A percentile compares a stretch with the other conserved stretches of the same genome.
Evolutionary conservation across 1,284 basidiomycete genomes (phyloP).

Genomic region (Sporisorium scitamineum): DNA sequence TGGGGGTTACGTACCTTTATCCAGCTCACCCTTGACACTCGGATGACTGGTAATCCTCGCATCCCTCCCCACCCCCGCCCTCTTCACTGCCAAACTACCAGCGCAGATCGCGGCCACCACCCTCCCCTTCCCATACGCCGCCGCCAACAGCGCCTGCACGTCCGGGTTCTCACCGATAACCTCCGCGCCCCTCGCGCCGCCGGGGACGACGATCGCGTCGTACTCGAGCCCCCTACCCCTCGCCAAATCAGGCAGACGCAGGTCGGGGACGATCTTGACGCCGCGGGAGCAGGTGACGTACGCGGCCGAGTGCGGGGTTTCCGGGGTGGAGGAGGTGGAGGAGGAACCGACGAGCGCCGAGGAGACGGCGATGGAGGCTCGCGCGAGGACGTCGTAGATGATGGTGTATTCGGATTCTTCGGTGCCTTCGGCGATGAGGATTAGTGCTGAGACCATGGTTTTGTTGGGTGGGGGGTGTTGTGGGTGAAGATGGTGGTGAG

Average conservation of each 20-base stretch:
- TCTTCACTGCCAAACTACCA: slow-evolving; percentile 77
- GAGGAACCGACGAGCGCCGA: slow-evolving; percentile 55
- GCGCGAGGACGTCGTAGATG: slow-evolving; percentile 65
- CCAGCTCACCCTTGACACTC: slow-evolving; percentile 73
- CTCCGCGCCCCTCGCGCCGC: slow-evolving; percentile 83
- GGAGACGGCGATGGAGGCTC: slow-evolving; percentile 49
- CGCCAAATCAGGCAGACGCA: slow-evolving; percentile 47
- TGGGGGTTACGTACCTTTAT: slow-evolving; percentile 14
- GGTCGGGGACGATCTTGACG: slow-evolving; percentile 63
- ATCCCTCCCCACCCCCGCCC: slow-evolving; percentile 74
- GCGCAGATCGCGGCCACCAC: slow-evolving; percentile 62
- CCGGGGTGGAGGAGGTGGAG: slow-evolving; percentile 7
- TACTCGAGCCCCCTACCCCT: slow-evolving; percentile 71
- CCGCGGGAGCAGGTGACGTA: slow-evolving; percentile 59
- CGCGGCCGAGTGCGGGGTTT: slow-evolving; percentile 31
- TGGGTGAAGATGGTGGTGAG: not conserved
- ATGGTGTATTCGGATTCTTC: slow-evolving; percentile 74
- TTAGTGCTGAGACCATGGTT: slow-evolving; percentile 39
- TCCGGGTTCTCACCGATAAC: slow-evolving; percentile 76
- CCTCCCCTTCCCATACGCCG: slow-evolving; percentile 73
- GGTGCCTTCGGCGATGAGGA: slow-evolving; percentile 87
- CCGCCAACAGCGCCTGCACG: slow-evolving; percentile 77
- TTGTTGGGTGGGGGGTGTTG: not conserved
- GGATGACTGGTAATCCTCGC: slow-evolving; percentile 82
- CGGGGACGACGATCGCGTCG: slow-evolving; percentile 81